A percentile compares a stretch with the other conserved stretches of the same genome.
Conservation (phyloP, 345 rosid species). For the Noccaea bulbosa region DNA sequence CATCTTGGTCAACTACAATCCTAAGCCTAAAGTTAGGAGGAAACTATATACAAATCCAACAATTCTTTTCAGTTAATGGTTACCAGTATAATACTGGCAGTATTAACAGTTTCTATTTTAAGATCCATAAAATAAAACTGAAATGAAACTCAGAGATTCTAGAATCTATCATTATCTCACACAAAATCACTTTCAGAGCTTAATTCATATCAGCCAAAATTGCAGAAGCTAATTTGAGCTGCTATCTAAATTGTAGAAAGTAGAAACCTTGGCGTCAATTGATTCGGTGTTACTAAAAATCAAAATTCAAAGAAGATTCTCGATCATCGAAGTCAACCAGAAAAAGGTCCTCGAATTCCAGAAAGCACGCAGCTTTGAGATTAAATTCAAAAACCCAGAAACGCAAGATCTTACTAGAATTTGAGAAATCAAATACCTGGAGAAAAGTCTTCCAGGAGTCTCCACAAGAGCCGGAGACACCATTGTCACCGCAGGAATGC, state of each 20-base stretch:
- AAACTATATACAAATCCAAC: constrained; percentile 20
- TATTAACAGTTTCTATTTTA: not conserved
- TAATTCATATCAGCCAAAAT: not conserved
- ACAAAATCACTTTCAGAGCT: not conserved
- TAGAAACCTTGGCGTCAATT: constrained; percentile 2
- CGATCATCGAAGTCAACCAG: constrained; percentile 9
- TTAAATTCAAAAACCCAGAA: constrained; percentile 23
- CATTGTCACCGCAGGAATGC: constrained; percentile 60
- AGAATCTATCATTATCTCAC: constrained; percentile 19
- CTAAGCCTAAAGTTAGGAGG: constrained; percentile 3
- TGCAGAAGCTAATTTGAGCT: not conserved
- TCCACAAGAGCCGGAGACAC: constrained; percentile 38
- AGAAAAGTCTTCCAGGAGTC: constrained; percentile 33
- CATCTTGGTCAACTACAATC: not conserved
- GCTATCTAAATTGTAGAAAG: not conserved
- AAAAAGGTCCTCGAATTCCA: not conserved
- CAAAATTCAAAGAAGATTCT: not conserved
- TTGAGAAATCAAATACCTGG: constrained; percentile 26
- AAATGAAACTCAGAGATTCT: constrained; percentile 23
- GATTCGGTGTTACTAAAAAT: not conserved
- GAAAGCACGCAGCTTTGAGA: not conserved
- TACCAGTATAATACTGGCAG: not conserved
- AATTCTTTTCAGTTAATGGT: not conserved
- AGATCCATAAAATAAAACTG: constrained; percentile 6
- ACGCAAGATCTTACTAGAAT: constrained; percentile 11